Evolutionary conservation across 352 stramenopile species (phyloP).

Genomic region (Albugo laibachii): DNA sequence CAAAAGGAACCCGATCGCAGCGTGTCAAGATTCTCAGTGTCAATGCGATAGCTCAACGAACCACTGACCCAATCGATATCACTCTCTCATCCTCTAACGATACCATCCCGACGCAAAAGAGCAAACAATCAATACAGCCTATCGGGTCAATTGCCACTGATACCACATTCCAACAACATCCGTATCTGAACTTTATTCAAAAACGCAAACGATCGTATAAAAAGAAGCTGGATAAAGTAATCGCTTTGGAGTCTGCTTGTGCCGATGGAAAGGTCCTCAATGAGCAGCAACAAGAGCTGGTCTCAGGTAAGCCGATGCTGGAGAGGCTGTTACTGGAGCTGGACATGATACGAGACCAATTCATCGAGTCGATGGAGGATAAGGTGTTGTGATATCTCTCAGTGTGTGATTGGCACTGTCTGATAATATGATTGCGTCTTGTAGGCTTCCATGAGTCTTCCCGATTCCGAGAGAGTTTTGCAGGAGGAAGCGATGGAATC

Average conservation of each 20-base stretch:
- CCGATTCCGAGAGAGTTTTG: background rate
- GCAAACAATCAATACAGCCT: too few species aligned
- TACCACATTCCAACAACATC: constrained; percentile 23
- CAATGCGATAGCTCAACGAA: too few species aligned
- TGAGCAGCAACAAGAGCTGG: constrained; percentile 52
- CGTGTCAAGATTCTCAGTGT: too few species aligned
- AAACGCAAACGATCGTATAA: constrained; percentile 63
- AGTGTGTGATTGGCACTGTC: too few species aligned
- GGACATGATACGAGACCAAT: constrained; percentile 56
- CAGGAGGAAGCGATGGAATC: background rate
- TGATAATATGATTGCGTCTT: too few species aligned
- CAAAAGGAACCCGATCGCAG: too few species aligned
- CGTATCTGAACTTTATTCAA: constrained; percentile 64
- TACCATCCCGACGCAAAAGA: too few species aligned
- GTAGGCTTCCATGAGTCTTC: too few species aligned
- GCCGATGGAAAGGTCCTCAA: constrained; percentile 47
- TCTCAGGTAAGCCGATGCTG: constrained; percentile 31
- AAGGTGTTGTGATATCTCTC: background rate
- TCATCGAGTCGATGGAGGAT: constrained; percentile 14
- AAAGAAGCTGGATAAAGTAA: constrained; percentile 80
- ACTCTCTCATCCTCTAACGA: too few species aligned
- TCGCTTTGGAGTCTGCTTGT: constrained; percentile 23
- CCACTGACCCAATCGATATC: too few species aligned
- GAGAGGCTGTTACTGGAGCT: constrained; percentile 61
- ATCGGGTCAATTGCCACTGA: too few species aligned